Percentiles rank a stretch among this genome's conserved stretches.
Conservation (phyloP, 257 asterid species). For the Haberlea rhodopensis region DNA sequence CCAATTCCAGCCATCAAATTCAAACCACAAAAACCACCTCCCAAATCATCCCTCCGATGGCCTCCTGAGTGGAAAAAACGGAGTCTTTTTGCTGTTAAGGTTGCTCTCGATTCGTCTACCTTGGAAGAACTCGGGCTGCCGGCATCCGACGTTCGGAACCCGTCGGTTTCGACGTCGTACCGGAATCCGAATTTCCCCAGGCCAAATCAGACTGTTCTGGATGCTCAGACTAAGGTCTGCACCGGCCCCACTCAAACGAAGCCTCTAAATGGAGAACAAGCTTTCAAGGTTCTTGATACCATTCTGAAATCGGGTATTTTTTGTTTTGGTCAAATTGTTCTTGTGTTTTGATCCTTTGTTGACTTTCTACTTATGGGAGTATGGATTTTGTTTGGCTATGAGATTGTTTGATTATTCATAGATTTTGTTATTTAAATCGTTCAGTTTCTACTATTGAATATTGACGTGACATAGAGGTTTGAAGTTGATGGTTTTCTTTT, state of each 20-base stretch:
- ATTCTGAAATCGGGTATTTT: conserved; percentile 69
- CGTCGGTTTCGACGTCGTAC: conserved; percentile 66
- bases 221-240: conserved; percentile 90
- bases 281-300: conserved; percentile 83
- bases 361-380: neutral
- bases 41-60: conserved; percentile 28
- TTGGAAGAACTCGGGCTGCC: conserved; percentile 35
- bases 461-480: no score
- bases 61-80: conserved; percentile 30
- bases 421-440: neutral
- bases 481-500: no score
- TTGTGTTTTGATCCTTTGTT: neutral
- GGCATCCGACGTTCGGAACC: conserved; percentile 43
- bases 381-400: neutral
- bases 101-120: conserved; percentile 40
- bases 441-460: neutral
- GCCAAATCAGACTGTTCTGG: conserved; percentile 81
- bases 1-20: conserved; percentile 31
- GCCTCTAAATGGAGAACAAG: conserved; percentile 86
- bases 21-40: conserved; percentile 26
- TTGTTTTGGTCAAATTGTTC: neutral
- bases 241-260: conserved; percentile 93
- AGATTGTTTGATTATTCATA: neutral
- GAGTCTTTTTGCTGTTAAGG: conserved; percentile 30
- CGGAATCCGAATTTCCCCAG: conserved; percentile 46